phyloP scores from a whole-genome alignment of 257 asterid genomes.

The Nicotiana tomentosiformis region DNA sequence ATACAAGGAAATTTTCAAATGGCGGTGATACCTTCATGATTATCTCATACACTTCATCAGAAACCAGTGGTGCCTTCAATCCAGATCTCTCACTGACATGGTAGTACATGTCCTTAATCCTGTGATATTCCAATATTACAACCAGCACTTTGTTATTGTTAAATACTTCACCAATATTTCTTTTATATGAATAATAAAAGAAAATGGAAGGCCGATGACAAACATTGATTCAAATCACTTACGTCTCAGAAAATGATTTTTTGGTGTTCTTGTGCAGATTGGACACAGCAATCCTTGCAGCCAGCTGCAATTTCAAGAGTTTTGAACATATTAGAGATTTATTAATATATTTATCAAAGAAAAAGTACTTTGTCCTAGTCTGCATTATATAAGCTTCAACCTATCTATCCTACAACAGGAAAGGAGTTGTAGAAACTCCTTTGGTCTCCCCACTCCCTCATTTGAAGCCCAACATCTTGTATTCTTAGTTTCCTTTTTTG shows the following conservation, averaged over 20 bases:
- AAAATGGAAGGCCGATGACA: not conserved
- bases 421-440: not conserved
- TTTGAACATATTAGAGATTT: not conserved
- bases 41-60: conserved; percentile 80
- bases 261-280: conserved; percentile 94
- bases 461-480: not conserved
- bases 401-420: not conserved
- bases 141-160: not conserved
- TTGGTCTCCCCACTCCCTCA: not conserved
- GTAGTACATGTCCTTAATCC: conserved; percentile 76
- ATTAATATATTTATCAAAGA: not conserved
- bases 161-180: not conserved
- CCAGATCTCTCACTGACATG: conserved; percentile 88
- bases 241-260: conserved; percentile 97
- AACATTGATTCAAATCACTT: conserved; percentile 21
- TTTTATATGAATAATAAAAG: not conserved
- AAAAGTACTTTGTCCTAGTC: not conserved
- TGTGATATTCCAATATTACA: conserved; percentile 18
- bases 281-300: conserved; percentile 98
- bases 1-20: not conserved
- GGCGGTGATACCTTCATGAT: conserved; percentile 62
- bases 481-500: not conserved
- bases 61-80: conserved; percentile 67
- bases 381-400: not conserved
- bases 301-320: conserved; percentile 48